Evolutionary conservation across 108 stramenopile species (phyloP).

Genomic region (Nitzschia sp.): DNA sequence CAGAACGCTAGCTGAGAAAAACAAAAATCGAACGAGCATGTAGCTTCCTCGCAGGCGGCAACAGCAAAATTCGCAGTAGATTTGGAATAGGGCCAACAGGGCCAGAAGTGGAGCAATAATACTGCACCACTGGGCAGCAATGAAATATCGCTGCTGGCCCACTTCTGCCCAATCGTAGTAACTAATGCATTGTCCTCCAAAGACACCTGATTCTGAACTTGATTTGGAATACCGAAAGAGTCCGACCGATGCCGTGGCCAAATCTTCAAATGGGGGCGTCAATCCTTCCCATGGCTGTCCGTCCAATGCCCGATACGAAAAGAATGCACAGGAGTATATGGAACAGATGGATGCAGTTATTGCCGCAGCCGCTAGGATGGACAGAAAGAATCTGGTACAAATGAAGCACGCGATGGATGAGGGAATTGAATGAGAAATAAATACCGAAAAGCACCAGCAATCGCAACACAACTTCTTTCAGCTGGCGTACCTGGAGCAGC

Average conservation of each 20-base stretch:
- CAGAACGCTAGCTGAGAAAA: constrained; percentile 2
- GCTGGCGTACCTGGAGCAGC: too few relatives aligned
- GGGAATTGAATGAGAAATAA: too few relatives aligned
- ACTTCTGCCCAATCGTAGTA: constrained; percentile 10
- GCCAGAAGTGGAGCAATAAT: constrained; percentile 17
- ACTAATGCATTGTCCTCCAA: constrained; percentile 2
- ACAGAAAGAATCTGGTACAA: background rate
- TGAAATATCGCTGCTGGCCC: constrained; percentile 8
- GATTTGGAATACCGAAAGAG: constrained; percentile 24
- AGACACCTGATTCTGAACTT: background rate
- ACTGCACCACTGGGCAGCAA: constrained; percentile 20
- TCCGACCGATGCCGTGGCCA: constrained; percentile 24
- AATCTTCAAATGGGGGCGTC: constrained; percentile 18
- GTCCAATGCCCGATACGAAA: constrained; percentile 23
- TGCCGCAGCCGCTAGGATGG: background rate
- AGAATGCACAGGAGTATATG: constrained; percentile 22
- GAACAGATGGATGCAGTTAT: constrained; percentile 13
- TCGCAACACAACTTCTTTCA: too few relatives aligned
- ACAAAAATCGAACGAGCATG: constrained; percentile 1
- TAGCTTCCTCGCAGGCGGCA: constrained; percentile 19
- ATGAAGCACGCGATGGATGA: too few relatives aligned
- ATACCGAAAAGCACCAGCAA: too few relatives aligned
- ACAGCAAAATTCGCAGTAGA: constrained; percentile 10
- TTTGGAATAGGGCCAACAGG: constrained; percentile 23
- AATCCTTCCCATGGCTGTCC: constrained; percentile 12